phyloP scores from a whole-genome alignment of 371 early-diverging fungal genomes.

The Dinochytrium kinnereticum region DNA sequence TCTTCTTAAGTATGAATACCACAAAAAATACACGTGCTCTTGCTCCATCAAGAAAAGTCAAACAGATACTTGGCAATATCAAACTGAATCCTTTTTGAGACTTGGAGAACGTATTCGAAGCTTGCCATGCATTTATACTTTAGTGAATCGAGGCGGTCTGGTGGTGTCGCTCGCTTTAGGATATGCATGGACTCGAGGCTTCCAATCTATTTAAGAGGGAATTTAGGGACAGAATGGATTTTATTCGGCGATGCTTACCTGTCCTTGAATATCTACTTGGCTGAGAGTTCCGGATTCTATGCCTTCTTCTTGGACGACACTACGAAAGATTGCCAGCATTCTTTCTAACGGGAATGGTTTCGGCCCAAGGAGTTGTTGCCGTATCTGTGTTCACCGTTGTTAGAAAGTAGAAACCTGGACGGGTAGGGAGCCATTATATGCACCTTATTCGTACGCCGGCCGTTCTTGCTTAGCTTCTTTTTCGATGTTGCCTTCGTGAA shows the following conservation, averaged over 20 bases:
- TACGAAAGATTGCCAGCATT: slow-evolving; percentile 93
- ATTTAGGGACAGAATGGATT: not conserved
- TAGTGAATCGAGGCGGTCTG: not conserved
- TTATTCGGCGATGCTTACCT: slow-evolving; percentile 49
- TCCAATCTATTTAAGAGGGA: not conserved
- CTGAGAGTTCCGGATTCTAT: slow-evolving; percentile 57
- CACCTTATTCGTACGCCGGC: slow-evolving; percentile 32
- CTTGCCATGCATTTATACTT: slow-evolving; percentile 11
- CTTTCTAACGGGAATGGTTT: slow-evolving; percentile 90
- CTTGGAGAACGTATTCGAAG: not conserved
- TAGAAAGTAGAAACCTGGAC: not conserved
- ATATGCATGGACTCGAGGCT: not conserved
- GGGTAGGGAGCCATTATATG: too few species aligned
- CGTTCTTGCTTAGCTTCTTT: slow-evolving; percentile 54
- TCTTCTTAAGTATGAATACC: not conserved
- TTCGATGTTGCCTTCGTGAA: slow-evolving; percentile 61
- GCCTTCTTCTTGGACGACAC: slow-evolving; percentile 69
- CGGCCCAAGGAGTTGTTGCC: slow-evolving; percentile 90
- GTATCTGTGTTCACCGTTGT: slow-evolving; percentile 17
- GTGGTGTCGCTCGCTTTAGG: not conserved
- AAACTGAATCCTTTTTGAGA: not conserved
- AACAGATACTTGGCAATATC: slow-evolving; percentile 7
- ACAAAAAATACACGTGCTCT: not conserved
- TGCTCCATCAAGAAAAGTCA: not conserved
- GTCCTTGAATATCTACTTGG: slow-evolving; percentile 78